Base-by-base conservation (phyloP, 2,329 filamentous ascomycete species). In the Fusarium lateritium region DNA sequence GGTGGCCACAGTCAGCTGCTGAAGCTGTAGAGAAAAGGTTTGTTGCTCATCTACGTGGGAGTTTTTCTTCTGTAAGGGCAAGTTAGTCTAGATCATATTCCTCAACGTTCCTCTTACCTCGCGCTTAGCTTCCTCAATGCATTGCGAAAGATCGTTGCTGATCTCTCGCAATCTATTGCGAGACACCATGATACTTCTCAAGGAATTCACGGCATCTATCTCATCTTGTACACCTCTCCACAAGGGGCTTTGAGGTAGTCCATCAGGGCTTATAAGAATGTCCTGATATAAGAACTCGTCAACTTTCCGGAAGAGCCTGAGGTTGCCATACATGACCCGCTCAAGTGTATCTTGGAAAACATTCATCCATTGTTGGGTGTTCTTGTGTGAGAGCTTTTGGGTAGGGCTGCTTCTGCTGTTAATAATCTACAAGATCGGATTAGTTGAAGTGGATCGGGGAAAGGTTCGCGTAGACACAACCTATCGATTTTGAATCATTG, bases 181-280 rank as follows among this genome's bases (percentile, higher is more conserved):
- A 7, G n/a, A n/a, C 9, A 44, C 14, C 2, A 42, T 40, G 7
- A 67, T 45, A 5, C 4, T 36, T 9, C 22, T 21, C 8, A 69
- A 24, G 7, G 43, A 44, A 3, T 33, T 50, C 6, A 54, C 24
- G 4, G 56, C 56, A 5, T 24, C 5, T 9, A 11, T 2, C 5
- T 69, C 54, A 3, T 17, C 8, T 10, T 31, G 19, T 3, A 67
- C 14, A 14, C 59, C 52, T 13, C 21, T 17, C n/a, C 62, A 65
- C 5, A 57, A 15, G 13, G 31, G 38, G 7, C 51, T 38, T 14
- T n/a, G 55, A 10, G 67, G 67, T 4, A 57, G 40, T 15, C 44
- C 61, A 19, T 70, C 31, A 6, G 22, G 11, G 21, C 38, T 33
- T 5, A 56, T 6, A 0, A 24, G 24, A 14, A 51, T 55, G 6